phyloP scores from a whole-genome alignment of 106 monocot genomes.

The Allium fistulosum region DNA sequence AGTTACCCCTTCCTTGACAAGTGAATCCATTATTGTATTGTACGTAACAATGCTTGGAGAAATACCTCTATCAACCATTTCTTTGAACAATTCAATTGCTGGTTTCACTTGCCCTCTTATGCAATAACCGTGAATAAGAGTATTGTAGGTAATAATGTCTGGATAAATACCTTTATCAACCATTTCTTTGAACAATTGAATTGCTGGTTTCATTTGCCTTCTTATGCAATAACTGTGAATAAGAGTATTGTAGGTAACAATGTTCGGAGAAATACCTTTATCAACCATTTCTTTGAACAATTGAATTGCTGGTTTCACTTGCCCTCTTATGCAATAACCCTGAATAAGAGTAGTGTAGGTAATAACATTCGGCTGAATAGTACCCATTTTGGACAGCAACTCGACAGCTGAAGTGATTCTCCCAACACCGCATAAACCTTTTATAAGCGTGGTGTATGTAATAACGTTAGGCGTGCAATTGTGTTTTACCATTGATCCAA shows the following conservation, averaged over 20 bases:
- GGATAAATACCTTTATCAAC: constrained; percentile 7
- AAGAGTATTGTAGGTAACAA: constrained; percentile 9
- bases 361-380: constrained; percentile 14
- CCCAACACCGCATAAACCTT: constrained; percentile 21
- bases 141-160: constrained; percentile 10
- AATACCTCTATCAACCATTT: neutral
- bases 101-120: constrained; percentile 8
- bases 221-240: constrained; percentile 10
- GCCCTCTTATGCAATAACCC: neutral
- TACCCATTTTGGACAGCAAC: constrained; percentile 24
- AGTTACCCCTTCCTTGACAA: constrained; percentile 8
- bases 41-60: constrained; percentile 1
- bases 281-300: neutral
- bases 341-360: constrained; percentile 14
- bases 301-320: neutral
- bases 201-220: constrained; percentile 13
- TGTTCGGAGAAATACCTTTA: constrained; percentile 11
- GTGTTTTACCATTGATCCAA: constrained; percentile 11
- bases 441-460: constrained; percentile 22
- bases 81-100: constrained; percentile 4
- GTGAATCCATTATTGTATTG: constrained; percentile 18
- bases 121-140: constrained; percentile 21
- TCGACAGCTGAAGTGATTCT: constrained; percentile 8
- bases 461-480: constrained; percentile 18
- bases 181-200: constrained; percentile 22